Conservation (phyloP, 768 basidiomycete species). For the Lentinula sp. region DNA sequence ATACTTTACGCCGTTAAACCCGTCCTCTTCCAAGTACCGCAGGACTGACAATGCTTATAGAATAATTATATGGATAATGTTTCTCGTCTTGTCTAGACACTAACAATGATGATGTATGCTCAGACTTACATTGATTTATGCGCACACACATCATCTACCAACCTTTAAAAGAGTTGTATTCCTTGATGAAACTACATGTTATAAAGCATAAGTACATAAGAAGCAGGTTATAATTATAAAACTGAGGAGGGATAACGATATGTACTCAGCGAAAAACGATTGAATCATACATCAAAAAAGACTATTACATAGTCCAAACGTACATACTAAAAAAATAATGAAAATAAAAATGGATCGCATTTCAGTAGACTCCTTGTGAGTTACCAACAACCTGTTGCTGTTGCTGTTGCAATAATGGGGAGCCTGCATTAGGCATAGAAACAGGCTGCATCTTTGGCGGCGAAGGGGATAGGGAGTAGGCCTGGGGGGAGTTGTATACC, state of each 20-base stretch:
- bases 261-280: background rate
- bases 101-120: no score
- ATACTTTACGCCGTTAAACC: no score
- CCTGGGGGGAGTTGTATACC: background rate
- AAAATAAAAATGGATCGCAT: background rate
- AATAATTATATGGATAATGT: no score
- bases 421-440: background rate
- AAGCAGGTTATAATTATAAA: background rate
- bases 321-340: background rate
- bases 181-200: background rate
- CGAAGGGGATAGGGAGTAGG: background rate
- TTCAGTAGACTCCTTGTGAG: slow-evolving; percentile 6
- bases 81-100: no score
- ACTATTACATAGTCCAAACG: background rate
- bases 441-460: slow-evolving; percentile 1
- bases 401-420: slow-evolving; percentile 4
- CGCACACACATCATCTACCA: no score
- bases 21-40: no score
- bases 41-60: no score
- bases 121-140: no score
- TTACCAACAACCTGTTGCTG: slow-evolving; percentile 4
- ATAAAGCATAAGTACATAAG: background rate
- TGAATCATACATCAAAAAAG: background rate
- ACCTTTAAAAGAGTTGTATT: background rate
- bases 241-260: background rate